phyloP scores from a whole-genome alignment of 2,329 filamentous ascomycete species.

The Talaromyces sp. region DNA sequence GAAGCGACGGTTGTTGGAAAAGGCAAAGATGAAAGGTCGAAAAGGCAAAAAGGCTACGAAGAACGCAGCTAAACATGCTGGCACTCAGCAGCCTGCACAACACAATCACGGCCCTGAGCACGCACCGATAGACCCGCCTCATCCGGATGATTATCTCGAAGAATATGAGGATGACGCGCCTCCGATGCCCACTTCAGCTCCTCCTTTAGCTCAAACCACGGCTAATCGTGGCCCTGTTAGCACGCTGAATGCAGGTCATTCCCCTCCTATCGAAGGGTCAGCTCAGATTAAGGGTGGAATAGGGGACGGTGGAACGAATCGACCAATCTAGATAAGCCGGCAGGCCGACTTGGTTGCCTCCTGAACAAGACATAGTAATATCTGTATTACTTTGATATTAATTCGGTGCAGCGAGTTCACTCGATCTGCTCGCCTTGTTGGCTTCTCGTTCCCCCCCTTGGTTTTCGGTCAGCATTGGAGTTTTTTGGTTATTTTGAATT shows the following conservation, averaged over 20 bases:
- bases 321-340: conserved; percentile 30
- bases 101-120: conserved; percentile 40
- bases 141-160: conserved; percentile 49
- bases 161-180: conserved; percentile 51
- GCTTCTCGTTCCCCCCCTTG: background rate
- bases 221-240: conserved; percentile 46
- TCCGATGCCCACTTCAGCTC: conserved; percentile 34
- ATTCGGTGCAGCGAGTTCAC: background rate
- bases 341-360: background rate
- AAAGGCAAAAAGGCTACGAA: conserved; percentile 84
- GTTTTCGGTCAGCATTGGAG: conserved; percentile 7
- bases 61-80: conserved; percentile 51
- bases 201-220: conserved; percentile 58
- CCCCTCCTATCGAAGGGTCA: conserved; percentile 11
- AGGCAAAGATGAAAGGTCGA: conserved; percentile 87
- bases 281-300: conserved; percentile 1
- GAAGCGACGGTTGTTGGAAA: conserved; percentile 77
- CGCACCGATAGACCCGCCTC: conserved; percentile 37
- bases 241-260: background rate
- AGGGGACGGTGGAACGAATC: conserved; percentile 21
- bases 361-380: background rate
- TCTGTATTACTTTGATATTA: background rate
- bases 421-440: background rate
- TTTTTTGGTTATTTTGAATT: background rate
- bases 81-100: conserved; percentile 32